Conservation (phyloP, 805 yeast species). For the Metschnikowia cubensis region DNA sequence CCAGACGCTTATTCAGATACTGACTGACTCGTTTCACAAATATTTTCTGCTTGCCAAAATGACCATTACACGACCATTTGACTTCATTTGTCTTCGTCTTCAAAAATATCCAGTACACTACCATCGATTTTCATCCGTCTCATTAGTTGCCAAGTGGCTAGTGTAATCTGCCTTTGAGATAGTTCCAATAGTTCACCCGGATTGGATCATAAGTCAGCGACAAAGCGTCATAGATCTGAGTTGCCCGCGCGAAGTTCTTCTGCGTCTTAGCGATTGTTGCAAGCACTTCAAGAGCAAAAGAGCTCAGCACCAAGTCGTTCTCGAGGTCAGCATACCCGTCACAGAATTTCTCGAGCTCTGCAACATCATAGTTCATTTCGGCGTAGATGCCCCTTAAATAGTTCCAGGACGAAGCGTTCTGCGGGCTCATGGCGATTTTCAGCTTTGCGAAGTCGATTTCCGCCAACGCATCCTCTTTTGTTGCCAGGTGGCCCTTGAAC, state of each 20-base stretch:
- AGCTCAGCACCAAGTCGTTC: conserved; percentile 13
- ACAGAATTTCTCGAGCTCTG: conserved; percentile 45
- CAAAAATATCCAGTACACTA: not conserved
- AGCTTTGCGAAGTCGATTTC: conserved; percentile 55
- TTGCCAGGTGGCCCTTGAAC: conserved; percentile 21
- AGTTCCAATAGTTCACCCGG: conserved; percentile 59
- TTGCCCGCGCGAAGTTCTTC: conserved; percentile 31
- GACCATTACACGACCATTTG: not conserved
- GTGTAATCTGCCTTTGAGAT: conserved; percentile 26
- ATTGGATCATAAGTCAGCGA: conserved; percentile 56
- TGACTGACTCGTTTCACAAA: no score
- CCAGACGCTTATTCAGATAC: no score
- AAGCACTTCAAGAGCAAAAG: conserved; percentile 24
- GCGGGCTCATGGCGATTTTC: conserved; percentile 60
- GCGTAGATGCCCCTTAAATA: conserved; percentile 61
- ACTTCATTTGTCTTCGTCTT: not conserved
- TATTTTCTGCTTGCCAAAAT: no score
- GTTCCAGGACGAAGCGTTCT: conserved; percentile 84
- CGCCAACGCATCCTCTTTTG: conserved; percentile 18
- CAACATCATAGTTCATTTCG: conserved; percentile 23
- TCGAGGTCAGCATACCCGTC: conserved; percentile 32
- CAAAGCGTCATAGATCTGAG: conserved; percentile 48
- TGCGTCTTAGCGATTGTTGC: conserved; percentile 45
- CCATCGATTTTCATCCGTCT: not conserved
- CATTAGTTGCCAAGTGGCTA: not conserved